phyloP scores from a whole-genome alignment of 441 rosid genomes.

The Sinapis alba region DNA sequence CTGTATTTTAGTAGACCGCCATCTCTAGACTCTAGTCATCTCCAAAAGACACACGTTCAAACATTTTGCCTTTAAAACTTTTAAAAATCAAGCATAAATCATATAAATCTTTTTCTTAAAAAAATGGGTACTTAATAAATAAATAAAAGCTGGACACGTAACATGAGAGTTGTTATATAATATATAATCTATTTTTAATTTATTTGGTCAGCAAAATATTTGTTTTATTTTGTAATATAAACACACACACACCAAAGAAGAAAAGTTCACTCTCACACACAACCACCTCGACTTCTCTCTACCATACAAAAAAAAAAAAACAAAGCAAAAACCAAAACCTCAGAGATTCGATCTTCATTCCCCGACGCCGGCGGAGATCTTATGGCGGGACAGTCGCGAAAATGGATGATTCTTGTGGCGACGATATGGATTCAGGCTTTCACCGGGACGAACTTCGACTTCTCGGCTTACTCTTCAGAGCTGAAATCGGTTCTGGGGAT shows the following conservation, averaged over 20 bases:
- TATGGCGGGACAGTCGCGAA: constrained; percentile 67
- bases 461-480: constrained; percentile 24
- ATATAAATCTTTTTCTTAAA: neutral
- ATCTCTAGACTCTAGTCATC: neutral
- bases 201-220: neutral
- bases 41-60: neutral
- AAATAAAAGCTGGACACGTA: neutral
- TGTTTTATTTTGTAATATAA: neutral
- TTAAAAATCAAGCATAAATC: constrained; percentile 6
- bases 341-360: neutral
- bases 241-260: neutral
- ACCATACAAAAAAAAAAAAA: constrained; percentile 17
- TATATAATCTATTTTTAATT: neutral
- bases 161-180: neutral
- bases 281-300: constrained; percentile 25
- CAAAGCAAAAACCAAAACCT: neutral
- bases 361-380: neutral
- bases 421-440: constrained; percentile 87
- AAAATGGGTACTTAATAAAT: neutral
- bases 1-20: too few species aligned
- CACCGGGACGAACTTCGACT: constrained; percentile 88
- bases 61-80: neutral
- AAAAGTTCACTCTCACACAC: constrained; percentile 16
- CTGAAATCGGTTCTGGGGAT: constrained; percentile 73
- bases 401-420: constrained; percentile 77